Conservation (phyloP, 1,139 yeast species). For the Eremothecium sinecaudum region DNA sequence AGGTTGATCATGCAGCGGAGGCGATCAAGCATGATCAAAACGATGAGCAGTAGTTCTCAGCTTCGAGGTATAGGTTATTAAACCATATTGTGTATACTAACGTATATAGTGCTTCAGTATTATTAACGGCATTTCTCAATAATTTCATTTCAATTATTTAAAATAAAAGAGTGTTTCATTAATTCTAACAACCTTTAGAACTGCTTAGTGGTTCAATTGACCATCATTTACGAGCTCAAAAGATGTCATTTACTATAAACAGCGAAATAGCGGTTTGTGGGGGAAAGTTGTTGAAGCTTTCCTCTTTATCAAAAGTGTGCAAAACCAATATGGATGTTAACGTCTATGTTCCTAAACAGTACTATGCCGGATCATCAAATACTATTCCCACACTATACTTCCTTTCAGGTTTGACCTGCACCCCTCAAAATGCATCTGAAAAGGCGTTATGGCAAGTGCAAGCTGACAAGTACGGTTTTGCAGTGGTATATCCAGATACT, state of each 20-base stretch:
- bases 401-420: slow-evolving; percentile 85
- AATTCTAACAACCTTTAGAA: too few relatives aligned
- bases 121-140: too few relatives aligned
- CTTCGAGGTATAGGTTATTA: too few relatives aligned
- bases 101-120: too few relatives aligned
- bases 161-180: too few relatives aligned
- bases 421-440: slow-evolving; percentile 91
- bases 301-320: slow-evolving; percentile 62
- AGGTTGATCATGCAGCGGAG: too few relatives aligned
- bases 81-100: too few relatives aligned
- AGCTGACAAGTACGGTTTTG: slow-evolving; percentile 77
- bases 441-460: slow-evolving; percentile 81
- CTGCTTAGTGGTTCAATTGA: too few relatives aligned
- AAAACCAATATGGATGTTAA: slow-evolving; percentile 73
- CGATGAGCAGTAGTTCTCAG: too few relatives aligned
- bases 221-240: too few relatives aligned
- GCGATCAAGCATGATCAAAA: too few relatives aligned
- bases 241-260: slow-evolving; percentile 45
- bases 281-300: slow-evolving; percentile 65
- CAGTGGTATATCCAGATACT: slow-evolving; percentile 89
- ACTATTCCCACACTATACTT: slow-evolving; percentile 66
- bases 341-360: slow-evolving; percentile 62
- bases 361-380: slow-evolving; percentile 25
- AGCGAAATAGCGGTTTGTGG: slow-evolving; percentile 60
- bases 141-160: too few relatives aligned